Evolutionary conservation across 1,284 basidiomycete genomes (phyloP), one percentile per base, ranked within the genome.

Genomic region (Trametes versicolor): DNA sequence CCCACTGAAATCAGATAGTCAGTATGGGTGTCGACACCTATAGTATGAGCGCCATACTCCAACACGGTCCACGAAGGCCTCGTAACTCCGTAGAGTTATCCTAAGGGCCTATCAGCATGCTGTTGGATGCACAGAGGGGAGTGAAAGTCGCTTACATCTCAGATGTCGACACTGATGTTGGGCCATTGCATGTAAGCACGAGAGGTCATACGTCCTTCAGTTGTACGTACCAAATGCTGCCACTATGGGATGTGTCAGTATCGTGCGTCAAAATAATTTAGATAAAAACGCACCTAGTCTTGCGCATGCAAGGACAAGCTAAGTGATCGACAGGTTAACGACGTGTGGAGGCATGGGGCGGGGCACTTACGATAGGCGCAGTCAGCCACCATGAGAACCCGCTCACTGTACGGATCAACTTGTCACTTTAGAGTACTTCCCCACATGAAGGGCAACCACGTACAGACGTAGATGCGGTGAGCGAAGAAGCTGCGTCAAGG

Each of bases 1-100:
- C 75, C 85, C 86, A 88, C 85, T 86, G 60, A 10, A 23, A 25
- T 15, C 19, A 43, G 23, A 25, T 15, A 45, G 58, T 63, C 15
- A 66, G 65, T 39, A 56, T 21, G 36, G 4, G 4, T 25, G 56
- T 15, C 23, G 15, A 2, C 13, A 17, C 29, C 29, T 29, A 39
- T 56, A 2, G 37, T 7, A n/a, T 13, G n/a, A 10, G 47, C 32
- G 54, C 13, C 32, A 45, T 23, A 74, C 74, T 34, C 67, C 71
- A 34, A 67, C 71, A 51, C 66, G 53, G 23, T 65, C 51, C n/a
- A 70, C 70, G 57, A 57, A 75, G 70, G 58, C 50, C 10, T 66
- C 57, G 43, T 79, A 82, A 41, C 75, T 78, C 23, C 71, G 71
- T 19, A 79, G 64, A 34, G 71, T 67, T 36, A 79, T 77, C 79